Evolutionary conservation across 1,284 basidiomycete species (phyloP).

Genomic region (Cutaneotrichosporon cutaneum): DNA sequence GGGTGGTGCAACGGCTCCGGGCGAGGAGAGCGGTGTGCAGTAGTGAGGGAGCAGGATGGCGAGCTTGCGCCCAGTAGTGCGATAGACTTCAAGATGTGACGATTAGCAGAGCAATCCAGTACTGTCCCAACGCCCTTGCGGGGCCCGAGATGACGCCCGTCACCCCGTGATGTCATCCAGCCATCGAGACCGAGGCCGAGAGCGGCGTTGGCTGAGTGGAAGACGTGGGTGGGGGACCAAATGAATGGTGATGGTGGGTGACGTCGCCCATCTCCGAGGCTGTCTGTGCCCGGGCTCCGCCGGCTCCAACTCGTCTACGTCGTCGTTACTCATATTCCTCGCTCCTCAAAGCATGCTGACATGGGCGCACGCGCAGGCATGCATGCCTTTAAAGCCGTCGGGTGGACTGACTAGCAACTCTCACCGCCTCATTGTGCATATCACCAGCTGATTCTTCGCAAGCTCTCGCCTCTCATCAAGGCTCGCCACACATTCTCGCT

Average conservation of each 20-base stretch:
- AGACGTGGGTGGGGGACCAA: background rate
- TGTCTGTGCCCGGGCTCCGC: no score
- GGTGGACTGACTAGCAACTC: background rate
- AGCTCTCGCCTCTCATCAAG: no score
- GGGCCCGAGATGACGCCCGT: background rate
- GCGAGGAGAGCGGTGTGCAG: conserved; percentile 46
- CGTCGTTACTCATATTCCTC: background rate
- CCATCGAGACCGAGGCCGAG: background rate
- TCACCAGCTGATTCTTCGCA: no score
- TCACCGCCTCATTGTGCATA: background rate
- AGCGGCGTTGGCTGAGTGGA: background rate
- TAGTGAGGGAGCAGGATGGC: conserved; percentile 23
- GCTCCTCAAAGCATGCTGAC: background rate
- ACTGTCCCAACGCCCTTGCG: no score
- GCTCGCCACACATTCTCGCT: background rate
- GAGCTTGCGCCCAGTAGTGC: background rate
- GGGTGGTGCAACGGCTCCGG: conserved; percentile 37
- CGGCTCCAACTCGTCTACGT: background rate
- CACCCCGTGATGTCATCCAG: background rate
- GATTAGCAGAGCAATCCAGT: background rate
- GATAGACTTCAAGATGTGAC: conserved; percentile 2
- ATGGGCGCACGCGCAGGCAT: background rate
- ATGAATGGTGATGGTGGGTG: background rate
- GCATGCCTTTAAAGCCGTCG: background rate
- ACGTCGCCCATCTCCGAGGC: background rate